phyloP scores from a whole-genome alignment of 2,329 filamentous ascomycete species.

The Botryosphaeria agaves region DNA sequence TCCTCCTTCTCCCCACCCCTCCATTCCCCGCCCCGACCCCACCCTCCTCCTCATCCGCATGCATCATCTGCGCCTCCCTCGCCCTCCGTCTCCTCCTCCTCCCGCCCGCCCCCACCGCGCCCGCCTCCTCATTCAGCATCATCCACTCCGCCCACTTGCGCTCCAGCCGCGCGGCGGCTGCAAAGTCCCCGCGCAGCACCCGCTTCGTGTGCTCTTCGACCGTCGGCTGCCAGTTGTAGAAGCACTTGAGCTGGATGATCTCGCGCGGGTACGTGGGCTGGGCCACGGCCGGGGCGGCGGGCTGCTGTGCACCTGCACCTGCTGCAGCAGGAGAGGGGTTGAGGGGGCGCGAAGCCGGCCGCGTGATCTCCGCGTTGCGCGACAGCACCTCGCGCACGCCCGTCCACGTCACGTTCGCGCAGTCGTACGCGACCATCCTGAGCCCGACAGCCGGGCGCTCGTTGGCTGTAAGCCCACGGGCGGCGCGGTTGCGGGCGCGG shows the following conservation, averaged over 20 bases:
- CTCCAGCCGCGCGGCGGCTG: conserved; percentile 61
- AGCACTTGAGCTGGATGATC: conserved; percentile 77
- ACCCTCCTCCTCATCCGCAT: conserved; percentile 65
- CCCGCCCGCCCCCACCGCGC: conserved; percentile 44
- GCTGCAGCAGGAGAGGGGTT: no score
- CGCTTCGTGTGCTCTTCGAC: conserved; percentile 87
- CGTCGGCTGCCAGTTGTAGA: conserved; percentile 88
- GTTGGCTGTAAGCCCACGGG: conserved; percentile 13
- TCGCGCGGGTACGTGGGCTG: conserved; percentile 47
- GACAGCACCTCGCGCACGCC: conserved; percentile 75
- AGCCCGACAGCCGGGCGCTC: conserved; percentile 39
- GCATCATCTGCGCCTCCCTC: conserved; percentile 62
- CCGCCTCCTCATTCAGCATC: conserved; percentile 77
- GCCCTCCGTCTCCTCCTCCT: conserved; percentile 59
- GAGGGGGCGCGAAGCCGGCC: conserved; percentile 20
- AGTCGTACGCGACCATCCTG: conserved; percentile 75
- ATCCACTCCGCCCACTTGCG: conserved; percentile 89
- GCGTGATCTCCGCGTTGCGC: conserved; percentile 60
- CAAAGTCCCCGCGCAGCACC: conserved; percentile 59
- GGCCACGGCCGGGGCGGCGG: conserved; percentile 1
- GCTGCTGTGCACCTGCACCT: conserved; percentile 1
- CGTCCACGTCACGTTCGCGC: conserved; percentile 80
- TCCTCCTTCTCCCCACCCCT: conserved; percentile 23
- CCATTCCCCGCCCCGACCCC: conserved; percentile 20
- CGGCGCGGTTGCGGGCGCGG: conserved; percentile 29